Evolutionary conservation across 164 flowering plant genomes (phyloP).

Genomic region (Stephania yunnanensis): DNA sequence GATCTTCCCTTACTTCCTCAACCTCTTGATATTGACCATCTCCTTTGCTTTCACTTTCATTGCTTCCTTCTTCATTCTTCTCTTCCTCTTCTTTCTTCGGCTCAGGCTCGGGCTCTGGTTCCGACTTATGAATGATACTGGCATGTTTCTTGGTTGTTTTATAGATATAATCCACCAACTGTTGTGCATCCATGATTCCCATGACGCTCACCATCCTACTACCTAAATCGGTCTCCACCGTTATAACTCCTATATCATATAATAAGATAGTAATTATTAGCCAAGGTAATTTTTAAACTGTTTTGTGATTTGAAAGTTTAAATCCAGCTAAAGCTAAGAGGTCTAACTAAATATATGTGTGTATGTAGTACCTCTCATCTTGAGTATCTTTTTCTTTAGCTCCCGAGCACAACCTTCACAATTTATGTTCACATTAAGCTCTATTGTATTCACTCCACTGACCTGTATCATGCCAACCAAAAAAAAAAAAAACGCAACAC

Average conservation of each 20-base stretch:
- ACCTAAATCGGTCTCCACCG: conserved; percentile 55
- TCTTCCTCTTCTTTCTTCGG: conserved; percentile 33
- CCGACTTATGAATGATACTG: conserved; percentile 59
- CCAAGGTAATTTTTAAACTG: not conserved
- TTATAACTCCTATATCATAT: conserved; percentile 57
- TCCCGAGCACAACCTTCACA: conserved; percentile 90
- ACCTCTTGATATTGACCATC: conserved; percentile 10
- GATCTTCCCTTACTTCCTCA: not conserved
- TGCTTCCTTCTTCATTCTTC: conserved; percentile 31
- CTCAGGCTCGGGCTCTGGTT: conserved; percentile 38
- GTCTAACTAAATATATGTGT: not conserved
- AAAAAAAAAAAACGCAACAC: not conserved
- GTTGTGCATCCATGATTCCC: conserved; percentile 80
- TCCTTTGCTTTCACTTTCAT: conserved; percentile 2
- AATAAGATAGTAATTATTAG: not conserved
- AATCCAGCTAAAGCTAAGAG: not conserved
- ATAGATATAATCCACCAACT: conserved; percentile 77
- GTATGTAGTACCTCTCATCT: conserved; percentile 69
- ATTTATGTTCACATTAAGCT: conserved; percentile 83
- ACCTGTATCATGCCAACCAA: conserved; percentile 34
- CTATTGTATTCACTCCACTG: conserved; percentile 55
- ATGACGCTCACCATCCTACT: conserved; percentile 73
- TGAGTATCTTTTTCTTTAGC: conserved; percentile 77
- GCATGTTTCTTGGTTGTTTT: conserved; percentile 79
- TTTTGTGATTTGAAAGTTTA: not conserved